Evolutionary conservation across 2,329 filamentous ascomycete genomes (phyloP).

Genomic region (Colletotrichum navitas): DNA sequence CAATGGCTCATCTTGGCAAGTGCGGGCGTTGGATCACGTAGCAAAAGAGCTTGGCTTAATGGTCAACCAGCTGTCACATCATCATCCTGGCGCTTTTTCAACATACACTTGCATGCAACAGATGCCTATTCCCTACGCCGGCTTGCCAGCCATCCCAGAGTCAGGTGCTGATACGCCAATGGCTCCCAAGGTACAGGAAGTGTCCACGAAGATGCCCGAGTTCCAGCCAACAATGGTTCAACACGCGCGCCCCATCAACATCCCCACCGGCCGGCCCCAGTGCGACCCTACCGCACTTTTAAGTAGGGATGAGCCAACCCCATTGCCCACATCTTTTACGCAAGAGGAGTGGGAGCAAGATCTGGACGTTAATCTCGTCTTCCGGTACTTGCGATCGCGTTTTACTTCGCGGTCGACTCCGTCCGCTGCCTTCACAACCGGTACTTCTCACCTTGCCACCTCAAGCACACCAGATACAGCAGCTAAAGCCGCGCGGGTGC

Average conservation of each 20-base stretch:
- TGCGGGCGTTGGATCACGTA: constrained; percentile 84
- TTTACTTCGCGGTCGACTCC: constrained; percentile 69
- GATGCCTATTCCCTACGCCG: constrained; percentile 80
- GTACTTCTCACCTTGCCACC: constrained; percentile 62
- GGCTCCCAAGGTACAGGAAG: constrained; percentile 60
- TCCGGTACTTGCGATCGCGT: constrained; percentile 84
- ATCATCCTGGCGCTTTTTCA: constrained; percentile 89
- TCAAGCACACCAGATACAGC: constrained; percentile 73
- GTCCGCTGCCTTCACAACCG: constrained; percentile 56
- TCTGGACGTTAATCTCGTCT: constrained; percentile 90
- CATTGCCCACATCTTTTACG: constrained; percentile 58
- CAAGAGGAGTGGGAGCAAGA: constrained; percentile 95
- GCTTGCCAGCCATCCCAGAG: constrained; percentile 76
- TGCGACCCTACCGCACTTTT: constrained; percentile 28
- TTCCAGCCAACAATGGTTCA: constrained; percentile 63
- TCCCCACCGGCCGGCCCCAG: constrained; percentile 49
- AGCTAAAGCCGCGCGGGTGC: constrained; percentile 84
- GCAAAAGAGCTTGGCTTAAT: constrained; percentile 88
- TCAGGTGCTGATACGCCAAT: constrained; percentile 50
- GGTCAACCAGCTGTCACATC: constrained; percentile 81
- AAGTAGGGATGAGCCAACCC: constrained; percentile 34
- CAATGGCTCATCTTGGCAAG: constrained; percentile 73
- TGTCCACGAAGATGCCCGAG: constrained; percentile 59
- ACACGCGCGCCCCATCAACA: constrained; percentile 53
- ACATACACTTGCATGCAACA: constrained; percentile 79